Conservation (phyloP, 257 asterid genomes). For the Mitragyna speciosa region DNA sequence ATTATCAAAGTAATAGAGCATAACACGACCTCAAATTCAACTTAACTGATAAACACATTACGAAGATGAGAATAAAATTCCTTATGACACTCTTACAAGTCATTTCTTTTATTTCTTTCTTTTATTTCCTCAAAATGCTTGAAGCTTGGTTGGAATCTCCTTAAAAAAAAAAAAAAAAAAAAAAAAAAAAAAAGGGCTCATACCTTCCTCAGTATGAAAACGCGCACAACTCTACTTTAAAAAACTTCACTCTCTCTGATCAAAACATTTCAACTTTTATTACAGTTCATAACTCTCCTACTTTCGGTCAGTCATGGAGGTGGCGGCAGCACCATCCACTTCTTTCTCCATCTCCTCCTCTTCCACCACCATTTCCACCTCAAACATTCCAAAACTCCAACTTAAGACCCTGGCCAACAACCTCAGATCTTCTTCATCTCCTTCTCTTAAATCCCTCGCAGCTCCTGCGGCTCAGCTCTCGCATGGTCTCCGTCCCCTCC, state of each 20-base stretch:
- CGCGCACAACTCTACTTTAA: not conserved
- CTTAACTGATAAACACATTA: too few species aligned
- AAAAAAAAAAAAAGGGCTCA: too few species aligned
- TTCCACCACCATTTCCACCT: constrained; percentile 8
- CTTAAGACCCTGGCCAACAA: constrained; percentile 27
- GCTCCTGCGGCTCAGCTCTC: constrained; percentile 48
- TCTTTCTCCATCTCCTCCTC: constrained; percentile 32
- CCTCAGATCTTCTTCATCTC: constrained; percentile 52
- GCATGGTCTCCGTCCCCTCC: constrained; percentile 60
- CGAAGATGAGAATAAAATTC: not conserved
- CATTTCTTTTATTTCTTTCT: too few species aligned
- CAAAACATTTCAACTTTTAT: not conserved
- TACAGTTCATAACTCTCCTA: not conserved
- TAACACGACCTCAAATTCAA: too few species aligned
- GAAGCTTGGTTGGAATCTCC: too few species aligned
- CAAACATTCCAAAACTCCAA: constrained; percentile 40
- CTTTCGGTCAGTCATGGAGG: constrained; percentile 54
- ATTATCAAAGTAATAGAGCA: too few species aligned
- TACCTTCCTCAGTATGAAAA: not conserved
- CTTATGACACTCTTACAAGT: too few species aligned
- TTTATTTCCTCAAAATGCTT: too few species aligned
- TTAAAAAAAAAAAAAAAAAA: too few species aligned
- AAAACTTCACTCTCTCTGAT: not conserved
- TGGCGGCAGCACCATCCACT: constrained; percentile 44
- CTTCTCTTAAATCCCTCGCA: constrained; percentile 49